A percentile compares a stretch with the other conserved stretches of the same genome.
Conservation (phyloP, 1,284 basidiomycete species). For the Lignosus rhinocerotis region DNA sequence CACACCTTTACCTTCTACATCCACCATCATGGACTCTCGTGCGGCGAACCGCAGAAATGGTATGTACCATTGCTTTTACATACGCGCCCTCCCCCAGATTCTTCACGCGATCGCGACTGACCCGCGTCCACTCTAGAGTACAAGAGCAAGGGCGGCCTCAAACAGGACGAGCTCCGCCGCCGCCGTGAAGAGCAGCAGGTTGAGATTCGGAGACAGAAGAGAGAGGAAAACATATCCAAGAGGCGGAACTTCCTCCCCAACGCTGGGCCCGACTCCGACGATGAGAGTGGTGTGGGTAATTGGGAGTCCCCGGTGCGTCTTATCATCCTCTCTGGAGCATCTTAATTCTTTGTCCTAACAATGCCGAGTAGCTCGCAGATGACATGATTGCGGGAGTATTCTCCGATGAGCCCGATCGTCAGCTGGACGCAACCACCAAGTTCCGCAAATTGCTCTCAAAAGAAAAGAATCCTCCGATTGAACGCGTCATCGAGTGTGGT, state of each 20-base stretch:
- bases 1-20: slow-evolving; percentile 24
- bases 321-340: slow-evolving; percentile 15
- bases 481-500: slow-evolving; percentile 96
- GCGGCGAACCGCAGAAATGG: slow-evolving; percentile 57
- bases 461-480: slow-evolving; percentile 99
- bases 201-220: slow-evolving; percentile 94
- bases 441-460: slow-evolving; percentile 99
- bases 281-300: slow-evolving; percentile 68
- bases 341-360: slow-evolving; percentile 18
- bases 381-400: slow-evolving; percentile 96
- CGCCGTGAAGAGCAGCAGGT: slow-evolving; percentile 96
- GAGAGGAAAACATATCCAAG: slow-evolving; percentile 97
- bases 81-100: slow-evolving; percentile 8
- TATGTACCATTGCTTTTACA: slow-evolving; percentile 33
- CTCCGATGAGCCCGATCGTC: slow-evolving; percentile 87
- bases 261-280: slow-evolving; percentile 79
- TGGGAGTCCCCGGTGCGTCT: slow-evolving; percentile 76
- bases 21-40: slow-evolving; percentile 35
- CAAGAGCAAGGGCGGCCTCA: slow-evolving; percentile 83
- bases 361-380: slow-evolving; percentile 65
- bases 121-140: slow-evolving; percentile 47
- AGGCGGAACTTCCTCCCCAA: slow-evolving; percentile 87
- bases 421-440: slow-evolving; percentile 94
- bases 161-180: slow-evolving; percentile 87
- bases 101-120: slow-evolving; percentile 17